Evolutionary conservation across 1,284 basidiomycete species (phyloP).

Genomic region (Austroboletus niveus): DNA sequence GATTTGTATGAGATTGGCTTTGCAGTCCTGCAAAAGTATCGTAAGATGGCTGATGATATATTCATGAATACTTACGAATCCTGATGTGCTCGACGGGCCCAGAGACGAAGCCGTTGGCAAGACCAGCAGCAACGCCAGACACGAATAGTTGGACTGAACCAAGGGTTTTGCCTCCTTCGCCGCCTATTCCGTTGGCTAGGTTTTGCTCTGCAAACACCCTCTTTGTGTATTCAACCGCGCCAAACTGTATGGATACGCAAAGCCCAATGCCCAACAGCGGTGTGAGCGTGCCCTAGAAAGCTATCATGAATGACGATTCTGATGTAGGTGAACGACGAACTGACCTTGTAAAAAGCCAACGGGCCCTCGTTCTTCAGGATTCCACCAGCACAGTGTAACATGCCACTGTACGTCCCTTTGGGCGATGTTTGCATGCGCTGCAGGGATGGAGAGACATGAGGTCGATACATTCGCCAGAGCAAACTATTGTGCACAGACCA

Average conservation of each 20-base stretch:
- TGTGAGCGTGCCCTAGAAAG: conserved; percentile 80
- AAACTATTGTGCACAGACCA: conserved; percentile 52
- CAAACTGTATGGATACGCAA: conserved; percentile 97
- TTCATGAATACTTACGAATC: conserved; percentile 70
- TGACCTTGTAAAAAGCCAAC: conserved; percentile 93
- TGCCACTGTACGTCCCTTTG: conserved; percentile 84
- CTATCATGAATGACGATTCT: background rate
- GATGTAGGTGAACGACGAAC: conserved; percentile 8
- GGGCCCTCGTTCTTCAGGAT: conserved; percentile 92
- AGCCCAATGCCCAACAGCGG: conserved; percentile 93
- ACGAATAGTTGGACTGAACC: conserved; percentile 67
- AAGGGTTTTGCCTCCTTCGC: conserved; percentile 57
- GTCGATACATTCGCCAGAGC: background rate
- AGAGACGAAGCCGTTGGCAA: conserved; percentile 91
- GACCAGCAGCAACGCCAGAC: conserved; percentile 81
- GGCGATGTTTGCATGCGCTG: conserved; percentile 92
- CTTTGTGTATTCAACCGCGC: conserved; percentile 87
- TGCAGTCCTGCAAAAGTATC: conserved; percentile 66
- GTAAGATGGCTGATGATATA: conserved; percentile 5
- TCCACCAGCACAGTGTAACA: conserved; percentile 85
- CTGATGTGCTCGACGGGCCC: conserved; percentile 98
- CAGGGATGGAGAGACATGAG: conserved; percentile 7
- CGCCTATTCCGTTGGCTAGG: conserved; percentile 51
- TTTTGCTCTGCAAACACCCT: conserved; percentile 75
- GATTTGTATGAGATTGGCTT: conserved; percentile 77